These are phyloP conservation scores for Talaromyces liani DNA, from an alignment of 495 filamentous ascomycete genomes.

Conservation along the genomic window DNA sequence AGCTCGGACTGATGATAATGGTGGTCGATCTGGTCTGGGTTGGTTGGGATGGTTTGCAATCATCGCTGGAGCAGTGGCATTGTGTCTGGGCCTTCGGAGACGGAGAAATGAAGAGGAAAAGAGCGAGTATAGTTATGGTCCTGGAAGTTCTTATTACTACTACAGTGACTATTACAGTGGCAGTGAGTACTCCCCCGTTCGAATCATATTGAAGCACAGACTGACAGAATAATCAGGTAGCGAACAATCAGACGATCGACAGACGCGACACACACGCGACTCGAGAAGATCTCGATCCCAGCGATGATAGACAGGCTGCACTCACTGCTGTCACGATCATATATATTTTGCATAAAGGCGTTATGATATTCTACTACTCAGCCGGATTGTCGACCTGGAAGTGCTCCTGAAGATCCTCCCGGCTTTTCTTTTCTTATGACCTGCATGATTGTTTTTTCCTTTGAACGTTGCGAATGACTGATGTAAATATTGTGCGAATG, in stretches of 20 bases:
- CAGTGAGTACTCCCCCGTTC: constrained; percentile 24
- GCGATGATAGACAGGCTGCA: background rate
- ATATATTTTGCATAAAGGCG: constrained; percentile 3
- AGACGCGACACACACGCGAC: background rate
- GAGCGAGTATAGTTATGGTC: constrained; percentile 31
- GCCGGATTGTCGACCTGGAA: constrained; percentile 10
- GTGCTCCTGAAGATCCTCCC: constrained; percentile 13
- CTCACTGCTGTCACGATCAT: background rate
- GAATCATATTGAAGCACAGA: background rate
- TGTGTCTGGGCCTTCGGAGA: constrained; percentile 71
- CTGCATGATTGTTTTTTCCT: constrained; percentile 10
- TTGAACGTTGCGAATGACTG: constrained; percentile 10
- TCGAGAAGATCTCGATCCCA: constrained; percentile 1
- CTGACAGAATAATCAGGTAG: background rate
- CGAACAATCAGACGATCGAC: constrained; percentile 4
- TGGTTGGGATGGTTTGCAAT: constrained; percentile 51
- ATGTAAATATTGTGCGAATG: constrained; percentile 8
- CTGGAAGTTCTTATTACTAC: constrained; percentile 37
- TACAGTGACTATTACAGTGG: constrained; percentile 34
- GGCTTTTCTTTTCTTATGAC: constrained; percentile 6
- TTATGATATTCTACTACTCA: constrained; percentile 19
- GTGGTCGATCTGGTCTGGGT: constrained; percentile 50
- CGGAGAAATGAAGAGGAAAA: constrained; percentile 45
- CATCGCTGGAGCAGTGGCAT: constrained; percentile 56
- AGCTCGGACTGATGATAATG: constrained; percentile 29